Base-by-base conservation (phyloP, 2,329 filamentous ascomycete species). In the Colletotrichum kahawae region DNA sequence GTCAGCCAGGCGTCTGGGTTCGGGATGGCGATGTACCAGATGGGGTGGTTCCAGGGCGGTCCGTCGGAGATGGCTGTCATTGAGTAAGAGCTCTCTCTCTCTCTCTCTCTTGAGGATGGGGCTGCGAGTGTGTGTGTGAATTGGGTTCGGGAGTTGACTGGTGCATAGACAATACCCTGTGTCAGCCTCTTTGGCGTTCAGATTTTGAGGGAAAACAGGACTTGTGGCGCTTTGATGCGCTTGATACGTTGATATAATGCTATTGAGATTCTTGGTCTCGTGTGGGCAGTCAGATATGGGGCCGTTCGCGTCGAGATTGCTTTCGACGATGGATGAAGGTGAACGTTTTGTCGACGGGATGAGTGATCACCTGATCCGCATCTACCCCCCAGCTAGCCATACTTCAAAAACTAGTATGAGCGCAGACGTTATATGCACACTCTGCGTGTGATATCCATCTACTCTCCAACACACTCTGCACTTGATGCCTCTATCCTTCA, bases 1-100 rank as follows among this genome's bases (percentile, higher is more conserved):
- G 72, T 75, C 6, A 67, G 72, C 33, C 72, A 63, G 33, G 72
- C 69, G 7, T 72, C 69, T 13, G 72, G 72, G 13, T 75, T 75
- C 29, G 72, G 72, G 18, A 63, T 75, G 69, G 27, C 56, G 4
- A 72, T 75, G 63, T 72, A 57, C 3, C 33, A 71, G 31, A 66
- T 48, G 72, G 72, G 72, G 5, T 75, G 72, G 72, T 75, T 72
- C 21, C 38, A 48, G 7, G 38, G 29, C n/a, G 13, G 31, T 4
- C 33, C 56, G 3, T n/a, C n/a, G 14, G 31, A 69, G 31, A 27
- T 31, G 57, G 18, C 10, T 14, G 14, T 33, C 14, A 1, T 12
- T 14, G 56, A 48, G 27, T 56, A 67, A 18, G 24, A 60, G 57
- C 29, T 14, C 54, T 57, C n/a, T 51, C 43, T 48, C 29, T 14